phyloP scores from a whole-genome alignment of 2,329 filamentous ascomycete genomes.

The Colletotrichum filicis region DNA sequence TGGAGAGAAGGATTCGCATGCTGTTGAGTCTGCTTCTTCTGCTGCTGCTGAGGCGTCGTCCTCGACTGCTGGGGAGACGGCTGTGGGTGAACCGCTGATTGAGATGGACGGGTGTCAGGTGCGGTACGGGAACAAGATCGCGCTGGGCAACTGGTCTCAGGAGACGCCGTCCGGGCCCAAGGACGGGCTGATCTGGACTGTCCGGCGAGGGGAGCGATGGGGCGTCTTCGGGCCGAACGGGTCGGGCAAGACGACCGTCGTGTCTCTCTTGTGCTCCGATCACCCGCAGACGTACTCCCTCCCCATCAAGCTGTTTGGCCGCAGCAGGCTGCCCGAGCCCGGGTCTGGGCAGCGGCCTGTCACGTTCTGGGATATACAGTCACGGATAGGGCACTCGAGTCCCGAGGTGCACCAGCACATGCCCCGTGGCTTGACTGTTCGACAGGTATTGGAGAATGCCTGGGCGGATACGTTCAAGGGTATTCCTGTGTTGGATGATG shows the following conservation, averaged over 20 bases:
- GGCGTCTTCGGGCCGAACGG: slow-evolving; percentile 94
- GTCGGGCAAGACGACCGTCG: slow-evolving; percentile 93
- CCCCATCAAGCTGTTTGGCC: slow-evolving; percentile 87
- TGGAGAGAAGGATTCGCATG: slow-evolving; percentile 35
- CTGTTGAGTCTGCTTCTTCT: slow-evolving; percentile 1
- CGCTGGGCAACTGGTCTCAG: slow-evolving; percentile 84
- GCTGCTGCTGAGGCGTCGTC: slow-evolving; percentile 9
- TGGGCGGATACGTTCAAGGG: slow-evolving; percentile 90
- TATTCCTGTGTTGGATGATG: slow-evolving; percentile 70
- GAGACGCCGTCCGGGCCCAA: slow-evolving; percentile 58
- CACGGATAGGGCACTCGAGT: slow-evolving; percentile 89
- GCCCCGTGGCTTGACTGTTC: slow-evolving; percentile 78
- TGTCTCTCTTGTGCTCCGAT: slow-evolving; percentile 93
- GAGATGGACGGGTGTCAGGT: slow-evolving; percentile 90
- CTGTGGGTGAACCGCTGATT: slow-evolving; percentile 75
- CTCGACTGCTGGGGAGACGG: slow-evolving; percentile 14
- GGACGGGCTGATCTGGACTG: slow-evolving; percentile 82
- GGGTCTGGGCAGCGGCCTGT: slow-evolving; percentile 76
- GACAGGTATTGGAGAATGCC: slow-evolving; percentile 82
- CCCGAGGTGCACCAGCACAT: slow-evolving; percentile 96
- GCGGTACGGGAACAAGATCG: slow-evolving; percentile 80
- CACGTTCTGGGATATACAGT: slow-evolving; percentile 92
- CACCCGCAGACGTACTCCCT: slow-evolving; percentile 94
- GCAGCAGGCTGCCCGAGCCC: slow-evolving; percentile 79
- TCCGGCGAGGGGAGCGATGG: slow-evolving; percentile 87